Evolutionary conservation across 805 yeast genomes (phyloP).

Genomic region (Maudiozyma pseudohumilis): DNA sequence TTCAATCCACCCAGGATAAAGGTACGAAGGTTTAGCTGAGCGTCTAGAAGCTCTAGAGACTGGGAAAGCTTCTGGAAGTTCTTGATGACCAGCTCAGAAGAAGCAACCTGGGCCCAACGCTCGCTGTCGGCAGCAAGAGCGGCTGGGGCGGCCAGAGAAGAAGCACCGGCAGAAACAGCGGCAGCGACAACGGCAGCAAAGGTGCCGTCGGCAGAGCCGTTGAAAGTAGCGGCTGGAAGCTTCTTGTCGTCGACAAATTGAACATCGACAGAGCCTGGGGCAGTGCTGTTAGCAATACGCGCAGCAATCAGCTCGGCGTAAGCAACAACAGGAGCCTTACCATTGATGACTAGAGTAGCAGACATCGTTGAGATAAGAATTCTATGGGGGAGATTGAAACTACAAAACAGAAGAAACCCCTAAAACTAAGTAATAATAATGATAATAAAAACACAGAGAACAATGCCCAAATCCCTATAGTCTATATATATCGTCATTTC

Average conservation of each 20-base stretch:
- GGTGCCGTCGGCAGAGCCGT: constrained; percentile 37
- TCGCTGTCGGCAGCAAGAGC: no score
- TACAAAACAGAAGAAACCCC: no score
- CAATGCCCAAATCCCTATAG: no score
- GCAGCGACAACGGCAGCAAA: constrained; percentile 41
- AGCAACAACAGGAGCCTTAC: constrained; percentile 76
- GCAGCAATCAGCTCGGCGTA: constrained; percentile 74
- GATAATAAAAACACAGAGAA: no score
- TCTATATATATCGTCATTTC: no score
- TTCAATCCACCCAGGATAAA: constrained; percentile 54
- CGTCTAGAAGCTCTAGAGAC: constrained; percentile 70
- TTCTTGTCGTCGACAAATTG: constrained; percentile 67
- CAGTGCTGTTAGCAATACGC: constrained; percentile 51
- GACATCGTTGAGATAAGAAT: constrained; percentile 27
- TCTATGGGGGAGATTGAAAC: no score
- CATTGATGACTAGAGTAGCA: constrained; percentile 54
- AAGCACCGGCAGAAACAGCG: constrained; percentile 38
- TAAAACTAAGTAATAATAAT: no score
- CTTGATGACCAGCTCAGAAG: constrained; percentile 60
- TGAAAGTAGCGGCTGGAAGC: constrained; percentile 40
- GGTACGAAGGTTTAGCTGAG: constrained; percentile 77
- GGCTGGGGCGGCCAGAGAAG: constrained; percentile 23
- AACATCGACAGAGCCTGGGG: constrained; percentile 44
- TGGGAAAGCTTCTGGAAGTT: constrained; percentile 80
- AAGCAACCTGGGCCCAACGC: constrained; percentile 62